Percentiles rank a stretch among this genome's conserved stretches.
Evolutionary conservation across 2,329 filamentous ascomycete species (phyloP).

Genomic region (Sporothrix protearum): DNA sequence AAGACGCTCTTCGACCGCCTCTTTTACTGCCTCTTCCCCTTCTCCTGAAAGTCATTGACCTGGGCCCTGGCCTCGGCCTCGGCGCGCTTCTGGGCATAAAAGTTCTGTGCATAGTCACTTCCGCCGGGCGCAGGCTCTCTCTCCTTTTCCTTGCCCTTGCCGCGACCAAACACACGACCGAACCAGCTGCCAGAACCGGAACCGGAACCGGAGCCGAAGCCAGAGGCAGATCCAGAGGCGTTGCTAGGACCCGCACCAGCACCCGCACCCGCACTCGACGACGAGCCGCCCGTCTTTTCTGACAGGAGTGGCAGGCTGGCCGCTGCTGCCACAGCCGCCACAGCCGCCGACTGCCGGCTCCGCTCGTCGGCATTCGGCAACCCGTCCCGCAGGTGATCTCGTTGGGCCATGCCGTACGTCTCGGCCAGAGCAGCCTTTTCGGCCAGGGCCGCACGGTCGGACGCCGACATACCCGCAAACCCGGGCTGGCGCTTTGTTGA

Average conservation of each 20-base stretch:
- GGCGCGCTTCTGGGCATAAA: background rate
- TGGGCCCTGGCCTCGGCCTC: background rate
- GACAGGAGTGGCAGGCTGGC: background rate
- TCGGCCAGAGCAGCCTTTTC: background rate
- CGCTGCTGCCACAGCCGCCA: background rate
- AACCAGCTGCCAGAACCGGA: background rate
- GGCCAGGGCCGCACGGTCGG: background rate
- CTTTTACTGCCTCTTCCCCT: background rate
- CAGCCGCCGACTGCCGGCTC: background rate
- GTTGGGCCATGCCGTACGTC: background rate
- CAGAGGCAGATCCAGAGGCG: background rate
- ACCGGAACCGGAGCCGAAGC: background rate
- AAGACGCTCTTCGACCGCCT: background rate
- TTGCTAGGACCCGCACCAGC: background rate
- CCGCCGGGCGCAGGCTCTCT: background rate
- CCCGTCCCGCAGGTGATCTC: background rate
- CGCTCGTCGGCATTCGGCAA: background rate
- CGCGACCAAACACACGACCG: constrained; percentile 10
- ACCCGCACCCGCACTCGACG: background rate
- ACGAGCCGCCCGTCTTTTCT: background rate
- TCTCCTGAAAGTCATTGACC: background rate
- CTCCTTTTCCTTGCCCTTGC: constrained; percentile 1
- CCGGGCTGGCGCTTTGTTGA: background rate
- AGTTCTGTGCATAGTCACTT: background rate
- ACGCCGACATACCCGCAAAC: background rate